Base-by-base conservation (phyloP, 1,139 yeast genomes). In the Ogataea hybrid region DNA sequence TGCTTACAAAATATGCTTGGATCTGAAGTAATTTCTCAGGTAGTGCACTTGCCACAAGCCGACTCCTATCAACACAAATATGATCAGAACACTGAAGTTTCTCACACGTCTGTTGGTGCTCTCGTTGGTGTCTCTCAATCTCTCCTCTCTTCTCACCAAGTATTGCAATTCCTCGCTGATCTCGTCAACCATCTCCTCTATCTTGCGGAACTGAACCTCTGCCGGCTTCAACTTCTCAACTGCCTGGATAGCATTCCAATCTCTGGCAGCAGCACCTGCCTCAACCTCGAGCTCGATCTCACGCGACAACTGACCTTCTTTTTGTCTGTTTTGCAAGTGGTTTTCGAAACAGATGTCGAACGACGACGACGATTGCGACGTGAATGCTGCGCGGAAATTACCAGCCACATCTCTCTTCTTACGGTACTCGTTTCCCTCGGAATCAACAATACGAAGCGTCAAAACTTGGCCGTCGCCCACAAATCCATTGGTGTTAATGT, bases 211-310 rank as follows among this genome's bases (percentile, higher is more conserved):
- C 58, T 87, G 95, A 42, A 89, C 81, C 66, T 92, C 98, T 37
- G 84, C 79, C 9, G 98, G 97, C 69, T 85, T 87, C 66, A 92
- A 80, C 63, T 88, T 87, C 66, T 90, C 97, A 35, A 86, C 78
- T 30, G 96, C 90, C 69, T 90, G 97, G 50, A 89, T 73, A 21
- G 94, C 89, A 62, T 88, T 88, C 97, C 97, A 92, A 68, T 92
- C 97, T 67, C 97, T 83, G 30, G 97, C 97, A 56, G 90, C 88
- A 42, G 97, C 86, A 25, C 98, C 98, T 51, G 90, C 83, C 65
- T 92, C 97, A 46, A 92, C 84, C 53, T 90, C 97, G 58, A 92
- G 72, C 61, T 89, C 97, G 54, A 92, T 71, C 44, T 82, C 81
- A 65, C 90, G 77, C 35, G 69, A 62, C 51, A 75, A 59, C 36